Evolutionary conservation across 108 stramenopile species (phyloP), one percentile per base, ranked within the genome.

Genomic region (Pseudonitzschia delicatissima): DNA sequence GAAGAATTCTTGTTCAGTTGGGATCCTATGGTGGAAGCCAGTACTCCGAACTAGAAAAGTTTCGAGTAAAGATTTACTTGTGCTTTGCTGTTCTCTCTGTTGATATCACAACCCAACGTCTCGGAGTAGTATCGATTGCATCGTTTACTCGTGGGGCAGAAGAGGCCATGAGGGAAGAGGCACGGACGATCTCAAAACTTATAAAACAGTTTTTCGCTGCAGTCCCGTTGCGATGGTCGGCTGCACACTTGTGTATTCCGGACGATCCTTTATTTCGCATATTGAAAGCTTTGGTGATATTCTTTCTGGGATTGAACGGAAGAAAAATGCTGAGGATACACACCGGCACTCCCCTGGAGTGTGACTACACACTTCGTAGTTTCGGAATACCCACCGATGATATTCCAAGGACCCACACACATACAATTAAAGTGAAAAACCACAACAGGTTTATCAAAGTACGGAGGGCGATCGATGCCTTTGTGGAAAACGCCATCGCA

Each of bases 321-420:
- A 55, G 53, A 18, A 32, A 11, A 55, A 55, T 55, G 31, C 0
- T 49, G 25, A 37, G 52, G 37, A 52, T 62, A 28, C 59, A 70
- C 31, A 32, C 36, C 51, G 69, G 69, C 7, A 53, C 69, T 18
- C 59, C 32, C 37, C 50, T 70, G 60, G 69, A 70, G 36, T 61
- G 59, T 39, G 26, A 29, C 27, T 70, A 63, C 57, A 37, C 31
- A 18, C 69, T 70, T 23, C 44, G 36, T 29, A 32, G 60, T 8
- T 70, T 40, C 17, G 69, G 69, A 37, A 52, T 70, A 29, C 59
- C 69, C 21, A 48, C 32, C 53, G 53, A 55, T 8, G 53, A 55
- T 15, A 55, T 55, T 28, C 53, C 53, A 17, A 55, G 53, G 31
- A 55, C 53, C 18, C 18, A 11, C 4, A 55, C 53, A 15, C 31